Conservation (phyloP, 108 stramenopile species). For the Nitzschia palea region DNA sequence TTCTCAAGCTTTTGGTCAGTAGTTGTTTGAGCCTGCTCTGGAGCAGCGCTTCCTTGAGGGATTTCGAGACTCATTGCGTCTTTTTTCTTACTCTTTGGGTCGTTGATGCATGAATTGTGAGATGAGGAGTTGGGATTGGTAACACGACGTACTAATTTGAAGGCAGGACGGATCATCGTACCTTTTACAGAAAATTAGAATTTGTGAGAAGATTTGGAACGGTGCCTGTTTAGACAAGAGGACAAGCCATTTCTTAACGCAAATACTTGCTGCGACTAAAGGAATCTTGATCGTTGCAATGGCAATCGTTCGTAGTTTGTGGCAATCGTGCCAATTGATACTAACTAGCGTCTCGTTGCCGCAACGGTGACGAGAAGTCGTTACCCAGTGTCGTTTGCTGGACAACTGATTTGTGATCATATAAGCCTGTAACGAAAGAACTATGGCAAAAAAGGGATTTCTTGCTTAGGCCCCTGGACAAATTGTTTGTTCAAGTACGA, state of each 20-base stretch:
- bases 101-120: not conserved
- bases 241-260: not conserved
- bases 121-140: too few relatives aligned
- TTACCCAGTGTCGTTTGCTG: not conserved
- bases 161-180: too few relatives aligned
- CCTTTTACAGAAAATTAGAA: not conserved
- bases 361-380: too few relatives aligned
- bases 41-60: not conserved
- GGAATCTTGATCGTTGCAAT: not conserved
- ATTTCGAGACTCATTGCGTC: constrained; percentile 6
- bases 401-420: not conserved
- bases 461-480: not conserved
- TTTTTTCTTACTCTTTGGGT: not conserved
- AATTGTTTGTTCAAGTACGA: not conserved
- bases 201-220: not conserved
- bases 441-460: not conserved
- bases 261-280: not conserved
- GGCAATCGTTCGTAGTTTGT: not conserved
- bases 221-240: not conserved
- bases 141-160: too few relatives aligned
- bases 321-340: not conserved
- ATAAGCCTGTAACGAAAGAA: not conserved
- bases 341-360: too few relatives aligned
- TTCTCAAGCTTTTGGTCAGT: not conserved
- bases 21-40: not conserved